These are phyloP conservation scores for Bigelowiella natans DNA, from an alignment of 78 protist genomes.

Conservation along the genomic window DNA sequence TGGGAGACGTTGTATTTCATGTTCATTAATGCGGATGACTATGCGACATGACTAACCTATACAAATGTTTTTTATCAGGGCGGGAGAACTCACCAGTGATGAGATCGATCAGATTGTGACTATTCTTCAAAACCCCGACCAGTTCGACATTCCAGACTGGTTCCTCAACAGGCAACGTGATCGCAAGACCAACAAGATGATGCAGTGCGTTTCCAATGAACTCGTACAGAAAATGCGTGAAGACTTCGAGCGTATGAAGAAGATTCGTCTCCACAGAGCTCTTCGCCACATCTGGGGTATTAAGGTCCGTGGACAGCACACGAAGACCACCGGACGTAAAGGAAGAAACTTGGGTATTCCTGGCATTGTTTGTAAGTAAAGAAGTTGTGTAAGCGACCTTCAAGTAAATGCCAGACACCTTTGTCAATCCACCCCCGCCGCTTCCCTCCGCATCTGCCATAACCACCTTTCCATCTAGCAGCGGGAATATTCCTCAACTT, in stretches of 20 bases:
- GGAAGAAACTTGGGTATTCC: slow-evolving; percentile 74
- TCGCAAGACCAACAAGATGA: background rate
- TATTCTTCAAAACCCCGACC: slow-evolving; percentile 88
- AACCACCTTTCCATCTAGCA: background rate
- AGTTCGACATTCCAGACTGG: slow-evolving; percentile 98
- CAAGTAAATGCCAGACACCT: background rate
- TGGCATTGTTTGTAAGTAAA: background rate
- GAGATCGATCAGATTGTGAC: slow-evolving; percentile 85
- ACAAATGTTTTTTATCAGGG: slow-evolving; percentile 25
- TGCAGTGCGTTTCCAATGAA: slow-evolving; percentile 30
- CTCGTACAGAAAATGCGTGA: slow-evolving; percentile 88
- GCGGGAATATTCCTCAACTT: background rate
- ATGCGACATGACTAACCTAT: background rate
- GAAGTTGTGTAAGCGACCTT: background rate
- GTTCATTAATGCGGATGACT: background rate
- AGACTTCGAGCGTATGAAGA: slow-evolving; percentile 92
- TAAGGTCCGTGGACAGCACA: slow-evolving; percentile 94
- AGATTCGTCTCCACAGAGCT: slow-evolving; percentile 93
- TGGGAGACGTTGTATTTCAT: background rate
- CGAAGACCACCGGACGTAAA: slow-evolving; percentile 95
- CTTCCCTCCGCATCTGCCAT: background rate
- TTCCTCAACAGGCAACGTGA: slow-evolving; percentile 80
- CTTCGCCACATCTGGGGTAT: slow-evolving; percentile 84
- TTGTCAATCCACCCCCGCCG: background rate
- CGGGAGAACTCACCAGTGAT: slow-evolving; percentile 90